Base-by-base conservation (phyloP, 202 grass and related monocot species). In the Brachypodium distachyon region DNA sequence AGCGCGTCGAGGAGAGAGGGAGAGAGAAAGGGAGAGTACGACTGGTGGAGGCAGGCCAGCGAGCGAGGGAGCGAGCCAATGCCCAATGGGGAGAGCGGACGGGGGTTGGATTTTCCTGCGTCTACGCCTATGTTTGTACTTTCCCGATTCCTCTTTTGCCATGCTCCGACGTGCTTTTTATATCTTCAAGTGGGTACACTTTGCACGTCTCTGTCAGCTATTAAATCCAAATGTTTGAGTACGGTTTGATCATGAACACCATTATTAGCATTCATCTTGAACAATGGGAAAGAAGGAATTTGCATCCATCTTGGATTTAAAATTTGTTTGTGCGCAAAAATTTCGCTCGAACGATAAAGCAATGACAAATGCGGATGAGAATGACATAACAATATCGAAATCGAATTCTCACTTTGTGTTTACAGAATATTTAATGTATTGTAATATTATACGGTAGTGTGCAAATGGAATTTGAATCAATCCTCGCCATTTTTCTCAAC, bases 71-170 rank as follows among this genome's bases (percentile, higher is more conserved):
- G n/a, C n/a, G n/a, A n/a, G n/a, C n/a, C n/a, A n/a, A n/a, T n/a
- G 34, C 54, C 74, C 64, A 63, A 12, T 34, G 44, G 36, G 40
- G 38, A 16, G 11, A n/a, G n/a, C n/a, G n/a, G n/a, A 62, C 6
- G 22, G 22, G 64, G 40, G 13, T 9, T 68, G 56, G 56, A 18
- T 70, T 88, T 79, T 75, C 43, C 44, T 58, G 18, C 14, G 75
- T 70, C 81, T 36, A 70, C 54, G 27, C 61, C 32, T 22, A 44
- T 72, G 2, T 19, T 26, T 64, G 25, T 66, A 36, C 41, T 18
- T 47, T 21, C 7, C 9, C 3, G 9, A 5, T 61, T 32, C 17
- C 17, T 33, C 26, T 60, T 61, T 59, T 14, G 46, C 28, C 16
- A 33, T 5, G 7, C 17, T 53, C n/a, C n/a, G 19, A 6, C 51